phyloP scores from a whole-genome alignment of 1,284 basidiomycete species.

The Ustilago hordei region DNA sequence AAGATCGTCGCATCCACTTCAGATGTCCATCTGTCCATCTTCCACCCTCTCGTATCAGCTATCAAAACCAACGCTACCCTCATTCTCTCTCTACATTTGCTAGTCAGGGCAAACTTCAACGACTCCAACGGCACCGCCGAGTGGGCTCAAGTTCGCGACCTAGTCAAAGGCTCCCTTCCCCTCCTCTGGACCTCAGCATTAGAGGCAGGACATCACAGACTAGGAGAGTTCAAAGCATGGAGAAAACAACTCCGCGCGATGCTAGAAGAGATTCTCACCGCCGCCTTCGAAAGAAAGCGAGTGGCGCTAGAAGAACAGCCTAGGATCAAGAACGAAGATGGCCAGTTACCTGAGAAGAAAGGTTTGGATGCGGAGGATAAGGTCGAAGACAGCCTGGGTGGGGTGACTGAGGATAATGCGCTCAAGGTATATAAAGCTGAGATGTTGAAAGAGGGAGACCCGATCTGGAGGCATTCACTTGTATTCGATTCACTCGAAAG shows the following conservation, averaged over 20 bases:
- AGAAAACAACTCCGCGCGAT: slow-evolving; percentile 21
- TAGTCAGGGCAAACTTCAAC: slow-evolving; percentile 18
- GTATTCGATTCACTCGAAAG: slow-evolving; percentile 42
- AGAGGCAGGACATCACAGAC: slow-evolving; percentile 12
- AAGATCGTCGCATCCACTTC: slow-evolving; percentile 34
- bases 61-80: slow-evolving; percentile 39
- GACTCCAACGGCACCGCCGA: slow-evolving; percentile 23
- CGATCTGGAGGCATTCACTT: slow-evolving; percentile 11
- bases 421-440: slow-evolving; percentile 29
- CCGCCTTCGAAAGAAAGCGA: slow-evolving; percentile 33
- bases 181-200: slow-evolving; percentile 35
- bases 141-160: slow-evolving; percentile 17
- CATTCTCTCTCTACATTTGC: slow-evolving; percentile 32
- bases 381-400: slow-evolving; percentile 22
- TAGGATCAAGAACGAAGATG: slow-evolving; percentile 38
- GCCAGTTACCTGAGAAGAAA: slow-evolving; percentile 5
- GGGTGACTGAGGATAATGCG: slow-evolving; percentile 6
- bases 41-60: slow-evolving; percentile 27
- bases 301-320: slow-evolving; percentile 15
- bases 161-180: slow-evolving; percentile 29
- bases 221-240: slow-evolving; percentile 24
- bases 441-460: slow-evolving; percentile 13
- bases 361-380: slow-evolving; percentile 29
- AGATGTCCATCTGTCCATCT: slow-evolving; percentile 45
- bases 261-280: slow-evolving; percentile 27